phyloP scores from a whole-genome alignment of 225 moss, liverwort and hornwort species.

The Polytrichum formosum region DNA sequence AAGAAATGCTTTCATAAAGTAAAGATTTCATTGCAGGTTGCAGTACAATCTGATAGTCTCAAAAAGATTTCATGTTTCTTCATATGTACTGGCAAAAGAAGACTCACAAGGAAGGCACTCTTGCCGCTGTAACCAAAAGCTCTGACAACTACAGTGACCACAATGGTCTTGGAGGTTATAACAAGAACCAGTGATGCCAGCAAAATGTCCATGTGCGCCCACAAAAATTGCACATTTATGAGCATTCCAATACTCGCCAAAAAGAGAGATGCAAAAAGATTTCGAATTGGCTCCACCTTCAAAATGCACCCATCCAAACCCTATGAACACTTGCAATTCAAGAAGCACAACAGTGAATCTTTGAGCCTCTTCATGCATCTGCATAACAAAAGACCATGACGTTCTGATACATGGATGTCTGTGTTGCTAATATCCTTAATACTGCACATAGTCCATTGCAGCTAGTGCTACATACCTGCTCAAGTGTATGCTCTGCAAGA shows the following conservation, averaged over 20 bases:
- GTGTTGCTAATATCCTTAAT: too few relatives aligned
- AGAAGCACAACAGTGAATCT: too few relatives aligned
- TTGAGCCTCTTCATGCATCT: too few relatives aligned
- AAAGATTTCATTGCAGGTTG: too few relatives aligned
- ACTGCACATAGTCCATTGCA: neutral
- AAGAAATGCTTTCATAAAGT: too few relatives aligned
- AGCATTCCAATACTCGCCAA: constrained; percentile 97
- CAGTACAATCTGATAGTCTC: too few relatives aligned
- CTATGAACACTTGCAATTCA: too few relatives aligned
- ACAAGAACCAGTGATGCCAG: constrained; percentile 90
- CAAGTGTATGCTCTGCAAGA: constrained; percentile 89
- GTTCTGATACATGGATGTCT: too few relatives aligned
- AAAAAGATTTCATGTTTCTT: too few relatives aligned
- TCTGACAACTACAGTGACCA: constrained; percentile 78
- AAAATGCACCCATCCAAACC: constrained; percentile 3
- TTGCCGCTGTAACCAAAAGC: constrained; percentile 76
- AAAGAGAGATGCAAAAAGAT: constrained; percentile 89
- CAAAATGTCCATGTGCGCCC: constrained; percentile 98
- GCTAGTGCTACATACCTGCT: constrained; percentile 45
- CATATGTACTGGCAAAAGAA: neutral
- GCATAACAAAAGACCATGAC: too few relatives aligned
- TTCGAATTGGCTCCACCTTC: constrained; percentile 91
- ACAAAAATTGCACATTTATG: constrained; percentile 90
- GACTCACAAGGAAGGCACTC: constrained; percentile 81
- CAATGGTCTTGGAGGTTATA: constrained; percentile 82